These are phyloP conservation scores for Scheffersomyces ergatensis DNA, from an alignment of 805 yeast species.

Conservation along the genomic window DNA sequence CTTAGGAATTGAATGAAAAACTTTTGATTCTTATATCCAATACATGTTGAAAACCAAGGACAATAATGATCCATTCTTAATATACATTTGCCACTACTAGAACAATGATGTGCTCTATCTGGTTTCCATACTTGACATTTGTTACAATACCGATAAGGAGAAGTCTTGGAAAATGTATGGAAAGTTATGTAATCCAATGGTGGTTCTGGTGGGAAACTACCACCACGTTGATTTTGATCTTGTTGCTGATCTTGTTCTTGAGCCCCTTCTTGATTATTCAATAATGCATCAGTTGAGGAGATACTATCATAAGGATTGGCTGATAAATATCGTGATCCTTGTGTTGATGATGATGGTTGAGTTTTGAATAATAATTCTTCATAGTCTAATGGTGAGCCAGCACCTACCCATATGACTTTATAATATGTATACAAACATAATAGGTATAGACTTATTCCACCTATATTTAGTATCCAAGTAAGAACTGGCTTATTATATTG, in stretches of 20 bases:
- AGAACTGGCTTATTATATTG: slow-evolving; percentile 6
- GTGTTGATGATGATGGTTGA: slow-evolving; percentile 4
- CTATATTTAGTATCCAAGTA: slow-evolving; percentile 14
- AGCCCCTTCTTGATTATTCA: slow-evolving; percentile 7
- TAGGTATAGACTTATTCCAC: slow-evolving; percentile 26
- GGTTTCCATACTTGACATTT: slow-evolving; percentile 60
- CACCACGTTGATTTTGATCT: neutral
- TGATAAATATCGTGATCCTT: slow-evolving; percentile 2
- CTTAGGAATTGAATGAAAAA: slow-evolving; percentile 71
- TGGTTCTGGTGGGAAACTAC: slow-evolving; percentile 12
- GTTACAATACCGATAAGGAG: slow-evolving; percentile 55
- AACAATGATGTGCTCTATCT: slow-evolving; percentile 58
- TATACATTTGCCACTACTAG: slow-evolving; percentile 45
- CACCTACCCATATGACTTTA: slow-evolving; percentile 50
- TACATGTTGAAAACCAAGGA: slow-evolving; percentile 91
- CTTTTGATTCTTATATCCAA: slow-evolving; percentile 81
- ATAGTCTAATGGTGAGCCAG: slow-evolving; percentile 67
- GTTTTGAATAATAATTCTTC: slow-evolving; percentile 37
- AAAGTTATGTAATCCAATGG: slow-evolving; percentile 33
- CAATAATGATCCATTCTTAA: slow-evolving; percentile 61
- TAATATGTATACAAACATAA: slow-evolving; percentile 51
- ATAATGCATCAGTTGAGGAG: neutral
- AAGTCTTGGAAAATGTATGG: slow-evolving; percentile 47
- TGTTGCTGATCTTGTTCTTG: neutral
- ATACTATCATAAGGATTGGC: slow-evolving; percentile 12